Evolutionary conservation across 1,139 yeast genomes (phyloP), one percentile per base, ranked within the genome.

Genomic region (Blastobotrys ciferrii): DNA sequence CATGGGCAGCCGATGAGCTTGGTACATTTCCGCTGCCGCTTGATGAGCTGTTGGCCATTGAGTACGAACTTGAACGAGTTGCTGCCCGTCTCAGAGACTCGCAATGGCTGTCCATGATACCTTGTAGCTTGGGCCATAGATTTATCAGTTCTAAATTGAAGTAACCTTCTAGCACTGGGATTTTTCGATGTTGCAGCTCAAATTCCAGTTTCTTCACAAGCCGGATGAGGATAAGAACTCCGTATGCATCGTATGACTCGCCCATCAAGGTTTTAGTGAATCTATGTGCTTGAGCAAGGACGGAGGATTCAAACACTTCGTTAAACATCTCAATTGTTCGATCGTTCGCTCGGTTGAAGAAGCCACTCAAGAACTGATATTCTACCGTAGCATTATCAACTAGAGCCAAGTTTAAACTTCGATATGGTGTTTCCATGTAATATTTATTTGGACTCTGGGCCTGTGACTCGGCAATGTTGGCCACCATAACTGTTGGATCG

Each of bases 91-190:
- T 78, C 65, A 89, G 70, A 25, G 81, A 77, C 18, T 84, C 88
- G 62, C 95, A 84, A 59, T 89, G 87, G 42, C 78, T 68, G 64
- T 89, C 96, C 46, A 89, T 76, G 36, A 87, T 72, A 45, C 73
- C 76, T 59, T 92, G 95, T 60, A 89, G 86, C 51, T 79, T 81
- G 1, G 97, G 96, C 97, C 97, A 91, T 37, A 91, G 69, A 18
- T 54, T 60, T 42, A 87, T 75, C 51, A 84, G 67, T 53, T 86
- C 80, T 11, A 81, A 74, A 61, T 86, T 84, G 53, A 87, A 71
- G 62, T 86, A 87, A 52, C 80, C 86, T 56, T 85, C 91, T 59
- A 87, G 71, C 1, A 83, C 80, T 0, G 96, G 95, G 2, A 87
- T 78, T 36, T 73, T 67, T 61, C 95, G 67, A 65, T 77, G 71